Evolutionary conservation across 768 basidiomycete species (phyloP).

Genomic region (Naganishia antarctica): DNA sequence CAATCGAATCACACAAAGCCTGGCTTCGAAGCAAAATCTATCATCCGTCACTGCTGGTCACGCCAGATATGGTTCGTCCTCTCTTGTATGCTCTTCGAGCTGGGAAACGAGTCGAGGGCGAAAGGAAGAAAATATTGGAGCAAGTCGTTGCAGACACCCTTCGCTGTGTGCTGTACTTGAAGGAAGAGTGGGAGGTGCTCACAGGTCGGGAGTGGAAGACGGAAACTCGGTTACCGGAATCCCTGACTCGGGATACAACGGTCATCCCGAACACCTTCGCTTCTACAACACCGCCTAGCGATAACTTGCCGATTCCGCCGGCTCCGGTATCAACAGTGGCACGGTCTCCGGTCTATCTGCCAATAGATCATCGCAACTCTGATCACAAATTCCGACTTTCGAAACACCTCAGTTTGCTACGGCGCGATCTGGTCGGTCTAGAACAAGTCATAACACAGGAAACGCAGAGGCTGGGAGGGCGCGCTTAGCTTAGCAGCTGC

Average conservation of each 20-base stretch:
- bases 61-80: not conserved
- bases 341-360: not conserved
- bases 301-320: too few relatives aligned
- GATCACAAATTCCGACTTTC: slow-evolving; percentile 5
- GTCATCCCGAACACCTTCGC: too few relatives aligned
- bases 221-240: not conserved
- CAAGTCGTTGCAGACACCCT: not conserved
- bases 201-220: slow-evolving; percentile 6
- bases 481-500: too few relatives aligned
- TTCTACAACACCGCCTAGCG: too few relatives aligned
- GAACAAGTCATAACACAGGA: not conserved
- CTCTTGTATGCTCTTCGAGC: slow-evolving; percentile 4
- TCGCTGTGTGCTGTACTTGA: not conserved
- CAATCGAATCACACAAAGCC: slow-evolving; percentile 1
- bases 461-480: not conserved
- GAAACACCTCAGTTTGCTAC: slow-evolving; percentile 11
- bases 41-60: slow-evolving; percentile 12
- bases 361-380: not conserved
- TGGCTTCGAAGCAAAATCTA: slow-evolving; percentile 12
- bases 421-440: slow-evolving; percentile 1
- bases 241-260: not conserved
- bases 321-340: not conserved
- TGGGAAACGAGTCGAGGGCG: not conserved
- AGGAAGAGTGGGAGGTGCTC: slow-evolving; percentile 23
- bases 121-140: not conserved